Evolutionary conservation across 129 eudicot genomes (phyloP).

Genomic region (Oenanthe sinensis): DNA sequence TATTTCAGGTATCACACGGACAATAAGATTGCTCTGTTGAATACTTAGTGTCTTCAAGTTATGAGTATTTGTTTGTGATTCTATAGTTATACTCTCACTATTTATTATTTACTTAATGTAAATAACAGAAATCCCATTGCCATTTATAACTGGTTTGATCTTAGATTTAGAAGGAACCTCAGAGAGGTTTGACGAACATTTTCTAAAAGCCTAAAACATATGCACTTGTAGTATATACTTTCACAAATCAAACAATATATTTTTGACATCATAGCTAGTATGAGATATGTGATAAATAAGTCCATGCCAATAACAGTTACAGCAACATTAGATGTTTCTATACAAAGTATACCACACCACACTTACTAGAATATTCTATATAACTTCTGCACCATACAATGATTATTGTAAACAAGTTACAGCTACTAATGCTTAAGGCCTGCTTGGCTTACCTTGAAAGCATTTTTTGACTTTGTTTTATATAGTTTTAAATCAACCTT

Average conservation of each 20-base stretch:
- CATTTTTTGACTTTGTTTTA: background rate
- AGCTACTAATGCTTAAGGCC: background rate
- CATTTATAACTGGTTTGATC: background rate
- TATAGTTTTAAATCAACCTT: background rate
- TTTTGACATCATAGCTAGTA: background rate
- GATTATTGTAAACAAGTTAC: background rate
- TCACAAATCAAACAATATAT: background rate
- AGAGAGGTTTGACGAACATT: background rate
- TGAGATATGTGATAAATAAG: background rate
- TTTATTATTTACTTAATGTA: background rate
- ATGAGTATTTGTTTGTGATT: background rate
- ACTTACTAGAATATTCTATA: background rate
- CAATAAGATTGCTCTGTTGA: background rate
- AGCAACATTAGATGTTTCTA: background rate
- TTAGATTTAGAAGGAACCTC: background rate
- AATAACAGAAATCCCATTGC: background rate
- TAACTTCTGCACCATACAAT: background rate
- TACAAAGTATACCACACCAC: background rate
- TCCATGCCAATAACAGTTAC: background rate
- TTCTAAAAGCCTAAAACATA: background rate
- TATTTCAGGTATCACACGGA: background rate
- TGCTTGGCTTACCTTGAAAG: background rate
- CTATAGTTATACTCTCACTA: background rate
- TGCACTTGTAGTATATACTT: background rate
- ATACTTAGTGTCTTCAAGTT: background rate